Evolutionary conservation across 1,139 yeast species (phyloP).

Genomic region (Kodamaea anthophila): DNA sequence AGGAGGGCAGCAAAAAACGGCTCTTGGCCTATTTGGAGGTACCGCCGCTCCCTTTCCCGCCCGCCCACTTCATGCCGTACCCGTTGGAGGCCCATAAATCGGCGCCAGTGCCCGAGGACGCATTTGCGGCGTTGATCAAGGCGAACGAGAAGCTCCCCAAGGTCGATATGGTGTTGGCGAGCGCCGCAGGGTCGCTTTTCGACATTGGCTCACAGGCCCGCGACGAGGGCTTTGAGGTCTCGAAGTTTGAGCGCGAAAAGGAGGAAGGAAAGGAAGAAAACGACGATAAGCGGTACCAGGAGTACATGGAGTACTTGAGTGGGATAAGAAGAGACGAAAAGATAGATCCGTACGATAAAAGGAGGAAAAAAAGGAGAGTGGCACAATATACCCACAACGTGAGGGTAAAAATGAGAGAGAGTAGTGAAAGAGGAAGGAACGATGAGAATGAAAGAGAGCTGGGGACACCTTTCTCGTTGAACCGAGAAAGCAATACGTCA

Average conservation of each 20-base stretch:
- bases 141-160: conserved; percentile 37
- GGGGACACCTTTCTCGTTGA: too few species aligned
- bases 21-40: conserved; percentile 15
- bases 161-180: conserved; percentile 43
- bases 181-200: conserved; percentile 43
- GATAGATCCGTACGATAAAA: background rate
- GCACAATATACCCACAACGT: background rate
- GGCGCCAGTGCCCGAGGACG: conserved; percentile 31
- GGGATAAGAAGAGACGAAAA: conserved; percentile 5
- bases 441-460: too few species aligned
- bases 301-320: conserved; percentile 10
- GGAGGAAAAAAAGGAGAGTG: background rate
- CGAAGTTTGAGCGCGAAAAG: conserved; percentile 44
- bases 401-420: background rate
- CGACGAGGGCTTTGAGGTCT: conserved; percentile 24
- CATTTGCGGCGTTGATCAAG: conserved; percentile 30
- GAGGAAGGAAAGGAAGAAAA: conserved; percentile 23
- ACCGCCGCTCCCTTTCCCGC: conserved; percentile 47
- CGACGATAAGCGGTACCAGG: conserved; percentile 13
- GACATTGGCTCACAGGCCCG: conserved; percentile 32
- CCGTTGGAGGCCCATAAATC: conserved; percentile 35
- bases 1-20: conserved; percentile 4
- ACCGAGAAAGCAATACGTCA: too few species aligned
- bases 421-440: background rate
- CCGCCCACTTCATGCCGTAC: conserved; percentile 45